A percentile compares a stretch with the other conserved stretches of the same genome.
phyloP scores from a whole-genome alignment of 192 early-diverging fungal genomes.

The Backusella morwellensis region DNA sequence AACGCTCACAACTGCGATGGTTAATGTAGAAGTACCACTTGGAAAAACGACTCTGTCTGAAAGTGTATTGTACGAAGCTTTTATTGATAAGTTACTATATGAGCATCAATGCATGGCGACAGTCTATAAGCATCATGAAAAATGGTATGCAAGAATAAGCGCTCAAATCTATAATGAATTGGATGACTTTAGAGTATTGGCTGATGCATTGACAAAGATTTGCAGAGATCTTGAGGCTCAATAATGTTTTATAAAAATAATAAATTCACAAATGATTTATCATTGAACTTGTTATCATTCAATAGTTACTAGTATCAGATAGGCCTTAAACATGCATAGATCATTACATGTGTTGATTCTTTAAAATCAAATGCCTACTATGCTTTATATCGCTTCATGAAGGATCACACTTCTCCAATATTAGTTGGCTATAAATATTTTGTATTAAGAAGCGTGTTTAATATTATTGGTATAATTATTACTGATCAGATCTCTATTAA shows the following conservation, averaged over 20 bases:
- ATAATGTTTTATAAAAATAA: neutral
- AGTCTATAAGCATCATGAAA: slow-evolving; percentile 42
- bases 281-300: too few species aligned
- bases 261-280: neutral
- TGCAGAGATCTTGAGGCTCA: slow-evolving; percentile 30
- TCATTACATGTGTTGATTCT: too few species aligned
- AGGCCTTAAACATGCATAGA: too few species aligned
- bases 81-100: slow-evolving; percentile 36
- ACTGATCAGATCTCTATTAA: neutral
- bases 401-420: too few species aligned
- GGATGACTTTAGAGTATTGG: slow-evolving; percentile 44
- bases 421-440: too few species aligned
- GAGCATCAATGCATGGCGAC: slow-evolving; percentile 15
- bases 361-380: too few species aligned
- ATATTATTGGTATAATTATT: too few species aligned
- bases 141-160: slow-evolving; percentile 50
- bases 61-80: slow-evolving; percentile 24
- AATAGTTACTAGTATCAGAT: too few species aligned
- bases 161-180: slow-evolving; percentile 58
- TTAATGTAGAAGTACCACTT: slow-evolving; percentile 58
- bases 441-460: too few species aligned
- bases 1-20: slow-evolving; percentile 49
- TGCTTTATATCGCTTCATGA: too few species aligned
- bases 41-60: slow-evolving; percentile 19
- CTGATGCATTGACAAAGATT: slow-evolving; percentile 41